A percentile compares a stretch with the other conserved stretches of the same genome.
phyloP scores from a whole-genome alignment of 192 early-diverging fungal genomes.

The Podila epigama region DNA sequence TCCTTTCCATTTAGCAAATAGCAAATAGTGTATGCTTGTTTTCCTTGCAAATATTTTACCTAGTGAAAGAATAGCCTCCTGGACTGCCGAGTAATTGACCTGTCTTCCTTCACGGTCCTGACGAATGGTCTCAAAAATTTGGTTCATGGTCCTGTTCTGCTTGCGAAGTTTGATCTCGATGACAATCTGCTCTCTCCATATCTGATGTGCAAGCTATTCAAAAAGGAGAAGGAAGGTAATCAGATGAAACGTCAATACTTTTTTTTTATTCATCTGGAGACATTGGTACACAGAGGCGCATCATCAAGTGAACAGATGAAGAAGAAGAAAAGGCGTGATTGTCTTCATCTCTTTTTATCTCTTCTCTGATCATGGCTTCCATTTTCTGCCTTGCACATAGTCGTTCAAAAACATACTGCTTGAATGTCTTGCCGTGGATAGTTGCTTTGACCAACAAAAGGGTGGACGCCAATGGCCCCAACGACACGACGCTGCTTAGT shows the following conservation, averaged over 20 bases:
- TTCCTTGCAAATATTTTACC: too few species aligned
- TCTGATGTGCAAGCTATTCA: conserved; percentile 68
- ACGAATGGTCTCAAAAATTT: conserved; percentile 73
- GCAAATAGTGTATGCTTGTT: too few species aligned
- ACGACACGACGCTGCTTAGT: conserved; percentile 47
- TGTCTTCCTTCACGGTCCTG: conserved; percentile 73
- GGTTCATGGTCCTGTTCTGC: conserved; percentile 70
- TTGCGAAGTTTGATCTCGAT: conserved; percentile 62
- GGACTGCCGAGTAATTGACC: conserved; percentile 60
- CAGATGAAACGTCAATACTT: not conserved
- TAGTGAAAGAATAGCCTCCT: conserved; percentile 62
- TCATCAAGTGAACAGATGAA: conserved; percentile 3
- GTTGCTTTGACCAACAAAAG: conserved; percentile 51
- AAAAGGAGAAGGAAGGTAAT: not conserved
- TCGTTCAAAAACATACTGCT: conserved; percentile 53
- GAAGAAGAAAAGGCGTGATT: conserved; percentile 22
- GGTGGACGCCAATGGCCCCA: conserved; percentile 30
- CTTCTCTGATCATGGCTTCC: too few species aligned
- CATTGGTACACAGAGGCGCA: not conserved
- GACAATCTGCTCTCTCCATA: conserved; percentile 78
- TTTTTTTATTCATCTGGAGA: too few species aligned
- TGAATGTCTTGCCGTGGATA: conserved; percentile 71
- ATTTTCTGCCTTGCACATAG: not conserved
- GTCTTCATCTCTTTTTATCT: conserved; percentile 2
- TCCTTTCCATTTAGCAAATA: too few species aligned